phyloP scores from a whole-genome alignment of 208 protist species.

The Leishmania gerbilli region DNA sequence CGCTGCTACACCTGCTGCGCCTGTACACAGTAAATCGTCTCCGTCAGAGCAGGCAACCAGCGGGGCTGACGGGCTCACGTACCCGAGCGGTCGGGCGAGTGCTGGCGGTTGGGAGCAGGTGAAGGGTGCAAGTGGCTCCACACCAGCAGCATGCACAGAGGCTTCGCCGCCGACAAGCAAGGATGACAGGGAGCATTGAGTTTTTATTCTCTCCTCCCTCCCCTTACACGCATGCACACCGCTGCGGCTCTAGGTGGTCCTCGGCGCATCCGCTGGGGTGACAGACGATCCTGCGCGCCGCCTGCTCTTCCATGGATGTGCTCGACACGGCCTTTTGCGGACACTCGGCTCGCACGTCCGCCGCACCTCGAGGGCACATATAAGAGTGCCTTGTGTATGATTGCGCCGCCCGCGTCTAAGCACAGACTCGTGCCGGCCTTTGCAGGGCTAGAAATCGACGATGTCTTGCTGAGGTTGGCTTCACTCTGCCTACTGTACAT shows the following conservation, averaged over 20 bases:
- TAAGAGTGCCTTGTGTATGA: neutral
- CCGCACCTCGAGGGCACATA: neutral
- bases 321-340: neutral
- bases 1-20: neutral
- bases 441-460: neutral
- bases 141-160: neutral
- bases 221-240: neutral
- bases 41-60: conserved; percentile 5
- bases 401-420: neutral
- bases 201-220: neutral
- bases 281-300: neutral
- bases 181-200: neutral
- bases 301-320: neutral
- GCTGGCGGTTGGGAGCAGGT: conserved; percentile 16
- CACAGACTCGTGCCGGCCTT: neutral
- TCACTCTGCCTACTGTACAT: neutral
- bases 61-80: neutral
- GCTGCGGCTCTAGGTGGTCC: neutral
- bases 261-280: neutral
- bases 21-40: neutral
- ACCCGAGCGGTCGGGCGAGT: conserved; percentile 10
- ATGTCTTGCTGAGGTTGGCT: neutral
- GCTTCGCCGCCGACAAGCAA: neutral
- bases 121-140: neutral
- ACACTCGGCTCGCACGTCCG: neutral